Conservation (phyloP, 1,284 basidiomycete species). For the Athelia psychrophila region DNA sequence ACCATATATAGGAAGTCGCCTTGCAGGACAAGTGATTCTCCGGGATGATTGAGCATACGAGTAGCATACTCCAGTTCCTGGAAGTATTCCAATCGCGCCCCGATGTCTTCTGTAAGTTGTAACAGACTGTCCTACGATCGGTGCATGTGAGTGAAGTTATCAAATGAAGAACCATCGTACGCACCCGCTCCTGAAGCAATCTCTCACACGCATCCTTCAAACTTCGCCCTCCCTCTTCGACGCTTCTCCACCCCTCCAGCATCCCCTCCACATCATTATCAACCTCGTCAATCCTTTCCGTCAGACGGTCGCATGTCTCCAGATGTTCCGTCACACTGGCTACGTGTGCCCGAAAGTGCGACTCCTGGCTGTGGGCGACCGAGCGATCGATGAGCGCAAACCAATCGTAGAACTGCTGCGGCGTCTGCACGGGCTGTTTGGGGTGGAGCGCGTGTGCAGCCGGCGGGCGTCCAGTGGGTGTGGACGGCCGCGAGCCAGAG, state of each 20-base stretch:
- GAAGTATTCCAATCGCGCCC: conserved; percentile 82
- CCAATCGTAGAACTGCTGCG: conserved; percentile 95
- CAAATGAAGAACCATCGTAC: conserved; percentile 10
- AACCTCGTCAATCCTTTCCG: conserved; percentile 68
- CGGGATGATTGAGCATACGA: conserved; percentile 88
- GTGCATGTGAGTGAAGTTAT: background rate
- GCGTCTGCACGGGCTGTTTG: conserved; percentile 74
- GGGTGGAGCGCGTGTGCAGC: conserved; percentile 59
- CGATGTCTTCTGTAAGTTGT: conserved; percentile 76
- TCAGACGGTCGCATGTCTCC: conserved; percentile 69
- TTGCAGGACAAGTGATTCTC: conserved; percentile 84
- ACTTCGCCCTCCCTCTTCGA: conserved; percentile 85
- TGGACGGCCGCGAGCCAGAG: conserved; percentile 30
- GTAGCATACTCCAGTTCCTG: conserved; percentile 88
- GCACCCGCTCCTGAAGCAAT: conserved; percentile 81
- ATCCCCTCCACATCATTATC: conserved; percentile 76
- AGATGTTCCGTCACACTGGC: conserved; percentile 72
- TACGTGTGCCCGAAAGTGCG: conserved; percentile 84
- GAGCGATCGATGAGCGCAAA: conserved; percentile 84
- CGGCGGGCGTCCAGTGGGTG: conserved; percentile 27
- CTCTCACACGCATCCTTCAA: conserved; percentile 89
- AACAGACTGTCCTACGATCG: conserved; percentile 66
- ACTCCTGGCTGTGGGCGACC: conserved; percentile 88
- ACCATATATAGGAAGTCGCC: conserved; percentile 93
- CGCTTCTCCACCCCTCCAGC: conserved; percentile 78